A percentile compares a stretch with the other conserved stretches of the same genome.
Evolutionary conservation across 768 basidiomycete species (phyloP).

Genomic region (Coprinopsis strossmayeri): DNA sequence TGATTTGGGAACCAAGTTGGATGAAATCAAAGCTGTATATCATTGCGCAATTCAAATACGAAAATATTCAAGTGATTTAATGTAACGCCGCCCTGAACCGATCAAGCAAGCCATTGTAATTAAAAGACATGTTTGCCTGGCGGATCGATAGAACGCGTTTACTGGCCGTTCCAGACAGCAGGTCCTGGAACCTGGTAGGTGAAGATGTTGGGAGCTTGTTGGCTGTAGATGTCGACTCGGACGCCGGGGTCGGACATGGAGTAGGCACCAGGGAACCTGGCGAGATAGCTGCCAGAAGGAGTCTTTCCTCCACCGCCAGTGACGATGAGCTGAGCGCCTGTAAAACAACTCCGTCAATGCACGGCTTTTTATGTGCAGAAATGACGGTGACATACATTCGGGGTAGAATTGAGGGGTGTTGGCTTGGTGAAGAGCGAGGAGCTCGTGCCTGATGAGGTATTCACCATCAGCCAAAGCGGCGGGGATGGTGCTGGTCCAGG

Average conservation of each 20-base stretch:
- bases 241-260: slow-evolving; percentile 27
- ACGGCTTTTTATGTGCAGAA: neutral
- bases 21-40: too few relatives aligned
- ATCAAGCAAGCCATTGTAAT: neutral
- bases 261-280: slow-evolving; percentile 31
- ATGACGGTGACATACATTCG: slow-evolving; percentile 20
- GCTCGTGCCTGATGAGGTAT: slow-evolving; percentile 32
- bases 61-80: too few relatives aligned
- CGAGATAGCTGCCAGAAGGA: slow-evolving; percentile 24
- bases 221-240: slow-evolving; percentile 31
- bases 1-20: too few relatives aligned
- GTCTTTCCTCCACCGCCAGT: slow-evolving; percentile 29
- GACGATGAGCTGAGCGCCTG: slow-evolving; percentile 28
- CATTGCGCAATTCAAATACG: too few relatives aligned
- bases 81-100: too few relatives aligned
- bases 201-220: slow-evolving; percentile 22
- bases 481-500: slow-evolving; percentile 28
- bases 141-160: neutral
- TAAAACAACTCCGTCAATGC: neutral
- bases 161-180: slow-evolving; percentile 4
- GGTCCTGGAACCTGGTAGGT: slow-evolving; percentile 30
- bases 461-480: slow-evolving; percentile 26
- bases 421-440: slow-evolving; percentile 31
- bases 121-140: neutral
- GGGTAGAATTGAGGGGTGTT: slow-evolving; percentile 36